Conservation (phyloP, 768 basidiomycete species). For the Mycena galericulata region DNA sequence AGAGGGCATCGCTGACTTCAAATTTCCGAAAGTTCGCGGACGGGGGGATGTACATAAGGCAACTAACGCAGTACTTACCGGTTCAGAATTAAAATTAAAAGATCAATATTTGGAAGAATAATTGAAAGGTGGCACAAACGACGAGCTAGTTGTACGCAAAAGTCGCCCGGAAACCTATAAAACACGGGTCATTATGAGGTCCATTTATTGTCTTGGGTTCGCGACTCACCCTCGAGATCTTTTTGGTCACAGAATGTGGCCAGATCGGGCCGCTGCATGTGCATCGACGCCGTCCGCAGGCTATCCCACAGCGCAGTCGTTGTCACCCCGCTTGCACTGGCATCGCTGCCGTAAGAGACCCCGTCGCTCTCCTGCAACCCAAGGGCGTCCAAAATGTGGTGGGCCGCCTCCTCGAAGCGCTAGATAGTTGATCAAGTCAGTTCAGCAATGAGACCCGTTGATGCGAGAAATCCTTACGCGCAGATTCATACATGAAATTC, state of each 20-base stretch:
- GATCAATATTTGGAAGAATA: too few species aligned
- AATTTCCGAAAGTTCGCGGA: too few species aligned
- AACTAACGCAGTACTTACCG: too few species aligned
- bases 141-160: too few species aligned
- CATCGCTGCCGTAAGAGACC: slow-evolving; percentile 56
- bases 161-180: too few species aligned
- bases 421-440: slow-evolving; percentile 44
- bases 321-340: slow-evolving; percentile 73
- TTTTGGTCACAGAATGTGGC: slow-evolving; percentile 77
- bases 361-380: slow-evolving; percentile 90
- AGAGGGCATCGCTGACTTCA: too few species aligned
- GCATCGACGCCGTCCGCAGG: slow-evolving; percentile 83
- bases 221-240: slow-evolving; percentile 75
- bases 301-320: slow-evolving; percentile 90
- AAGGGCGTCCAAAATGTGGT: slow-evolving; percentile 90
- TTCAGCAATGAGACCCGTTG: accelerated
- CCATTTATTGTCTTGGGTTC: too few species aligned
- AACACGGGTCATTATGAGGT: too few species aligned
- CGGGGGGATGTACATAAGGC: too few species aligned
- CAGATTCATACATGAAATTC: slow-evolving; percentile 92
- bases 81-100: too few species aligned
- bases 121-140: too few species aligned
- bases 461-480: slow-evolving; percentile 59
- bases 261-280: slow-evolving; percentile 84
- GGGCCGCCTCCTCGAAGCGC: slow-evolving; percentile 89